phyloP scores from a whole-genome alignment of 768 basidiomycete genomes.

The Panaeolus cyanescens region DNA sequence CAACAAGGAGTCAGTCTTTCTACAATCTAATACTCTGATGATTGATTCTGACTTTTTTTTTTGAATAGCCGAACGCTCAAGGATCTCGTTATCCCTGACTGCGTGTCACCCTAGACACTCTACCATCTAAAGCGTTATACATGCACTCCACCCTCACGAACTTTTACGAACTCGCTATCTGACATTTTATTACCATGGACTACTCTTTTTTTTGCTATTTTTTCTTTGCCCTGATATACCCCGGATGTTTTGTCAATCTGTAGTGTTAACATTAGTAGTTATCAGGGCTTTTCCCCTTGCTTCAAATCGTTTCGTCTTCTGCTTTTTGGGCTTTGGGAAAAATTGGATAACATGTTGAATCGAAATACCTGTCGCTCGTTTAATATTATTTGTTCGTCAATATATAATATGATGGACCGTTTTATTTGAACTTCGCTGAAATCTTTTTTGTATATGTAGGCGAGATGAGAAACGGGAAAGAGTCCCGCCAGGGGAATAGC shows the following conservation, averaged over 20 bases:
- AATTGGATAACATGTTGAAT: background rate
- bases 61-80: constrained; percentile 66
- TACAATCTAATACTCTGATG: background rate
- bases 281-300: background rate
- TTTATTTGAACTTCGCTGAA: background rate
- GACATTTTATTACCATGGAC: background rate
- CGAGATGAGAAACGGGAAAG: background rate
- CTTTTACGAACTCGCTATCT: constrained; percentile 5
- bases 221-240: background rate
- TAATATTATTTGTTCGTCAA: background rate
- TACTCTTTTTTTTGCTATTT: background rate
- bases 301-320: background rate
- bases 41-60: constrained; percentile 3
- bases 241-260: background rate
- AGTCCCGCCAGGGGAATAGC: background rate
- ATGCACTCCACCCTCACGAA: constrained; percentile 8
- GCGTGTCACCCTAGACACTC: constrained; percentile 35
- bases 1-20: constrained; percentile 39
- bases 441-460: background rate
- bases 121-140: background rate
- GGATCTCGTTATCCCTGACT: constrained; percentile 64
- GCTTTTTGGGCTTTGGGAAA: background rate
- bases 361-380: constrained; percentile 16
- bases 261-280: background rate
- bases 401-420: constrained; percentile 1